Evolutionary conservation across 306 rosid species (phyloP).

Genomic region (Arachis hypogaea): DNA sequence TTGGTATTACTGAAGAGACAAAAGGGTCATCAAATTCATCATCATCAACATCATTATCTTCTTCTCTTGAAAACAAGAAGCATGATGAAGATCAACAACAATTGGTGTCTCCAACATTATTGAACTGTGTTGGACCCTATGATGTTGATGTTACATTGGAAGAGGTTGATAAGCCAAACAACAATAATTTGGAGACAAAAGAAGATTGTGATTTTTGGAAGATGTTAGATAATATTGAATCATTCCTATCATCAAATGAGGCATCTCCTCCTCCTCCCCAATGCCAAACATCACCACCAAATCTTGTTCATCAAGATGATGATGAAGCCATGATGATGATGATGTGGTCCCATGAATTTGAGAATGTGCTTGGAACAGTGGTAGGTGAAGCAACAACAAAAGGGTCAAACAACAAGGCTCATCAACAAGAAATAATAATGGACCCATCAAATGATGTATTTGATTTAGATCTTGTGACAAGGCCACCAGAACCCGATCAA

Average conservation of each 20-base stretch:
- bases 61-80: too few species aligned
- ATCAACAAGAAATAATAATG: too few species aligned
- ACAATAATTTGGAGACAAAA: conserved; percentile 46
- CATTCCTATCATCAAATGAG: conserved; percentile 39
- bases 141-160: conserved; percentile 32
- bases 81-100: conserved; percentile 40
- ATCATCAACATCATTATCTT: conserved; percentile 26
- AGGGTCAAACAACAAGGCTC: conserved; percentile 28
- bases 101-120: conserved; percentile 25
- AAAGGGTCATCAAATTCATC: conserved; percentile 46
- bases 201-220: conserved; percentile 73
- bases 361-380: conserved; percentile 57
- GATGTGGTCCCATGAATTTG: conserved; percentile 60
- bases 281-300: conserved; percentile 28
- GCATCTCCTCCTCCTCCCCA: conserved; percentile 5
- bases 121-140: conserved; percentile 40
- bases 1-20: conserved; percentile 1
- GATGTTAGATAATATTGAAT: conserved; percentile 51
- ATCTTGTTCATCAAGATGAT: conserved; percentile 29
- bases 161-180: conserved; percentile 49
- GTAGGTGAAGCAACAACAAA: conserved; percentile 40
- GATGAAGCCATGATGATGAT: conserved; percentile 39
- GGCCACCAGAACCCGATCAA: not conserved
- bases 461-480: conserved; percentile 39
- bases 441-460: conserved; percentile 36